Percentiles rank a stretch among this genome's conserved stretches.
Conservation (phyloP, 2,329 filamentous ascomycete species). For the Cladosporium sp. region DNA sequence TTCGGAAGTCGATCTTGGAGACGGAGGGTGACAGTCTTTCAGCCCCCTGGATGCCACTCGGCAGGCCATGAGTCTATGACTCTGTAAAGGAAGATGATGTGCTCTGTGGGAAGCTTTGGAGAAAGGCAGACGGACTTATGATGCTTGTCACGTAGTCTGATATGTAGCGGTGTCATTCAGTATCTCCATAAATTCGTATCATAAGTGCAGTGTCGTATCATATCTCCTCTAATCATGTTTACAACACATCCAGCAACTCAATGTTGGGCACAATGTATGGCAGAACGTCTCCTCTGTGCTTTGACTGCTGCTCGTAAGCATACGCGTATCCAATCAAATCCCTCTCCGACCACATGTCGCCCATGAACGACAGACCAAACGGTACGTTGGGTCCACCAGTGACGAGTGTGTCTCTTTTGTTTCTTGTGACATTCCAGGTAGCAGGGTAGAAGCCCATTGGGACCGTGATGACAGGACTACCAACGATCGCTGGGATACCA, state of each 20-base stretch:
- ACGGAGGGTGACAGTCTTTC: not conserved
- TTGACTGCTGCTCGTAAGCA: slow-evolving; percentile 65
- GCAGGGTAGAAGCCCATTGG: slow-evolving; percentile 60
- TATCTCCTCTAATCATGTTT: not conserved
- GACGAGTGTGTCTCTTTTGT: slow-evolving; percentile 54
- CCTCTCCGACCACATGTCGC: slow-evolving; percentile 61
- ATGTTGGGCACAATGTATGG: slow-evolving; percentile 52
- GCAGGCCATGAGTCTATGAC: too few relatives aligned
- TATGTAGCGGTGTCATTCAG: not conserved
- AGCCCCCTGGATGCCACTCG: too few relatives aligned
- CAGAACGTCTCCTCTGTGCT: slow-evolving; percentile 48
- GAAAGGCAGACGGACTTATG: not conserved
- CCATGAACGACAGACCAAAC: slow-evolving; percentile 66
- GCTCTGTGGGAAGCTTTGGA: not conserved
- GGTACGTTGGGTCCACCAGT: slow-evolving; percentile 55
- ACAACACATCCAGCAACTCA: slow-evolving; percentile 47
- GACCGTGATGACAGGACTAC: slow-evolving; percentile 62
- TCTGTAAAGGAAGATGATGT: not conserved
- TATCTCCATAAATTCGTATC: not conserved
- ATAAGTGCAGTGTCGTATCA: not conserved
- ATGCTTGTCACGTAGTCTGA: not conserved
- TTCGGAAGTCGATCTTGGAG: not conserved
- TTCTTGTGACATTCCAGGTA: slow-evolving; percentile 49
- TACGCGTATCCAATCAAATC: slow-evolving; percentile 65
- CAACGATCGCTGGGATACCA: slow-evolving; percentile 56